A percentile compares a stretch with the other conserved stretches of the same genome.
phyloP scores from a whole-genome alignment of 2,329 filamentous ascomycete genomes.

The Biscogniauxia marginata region DNA sequence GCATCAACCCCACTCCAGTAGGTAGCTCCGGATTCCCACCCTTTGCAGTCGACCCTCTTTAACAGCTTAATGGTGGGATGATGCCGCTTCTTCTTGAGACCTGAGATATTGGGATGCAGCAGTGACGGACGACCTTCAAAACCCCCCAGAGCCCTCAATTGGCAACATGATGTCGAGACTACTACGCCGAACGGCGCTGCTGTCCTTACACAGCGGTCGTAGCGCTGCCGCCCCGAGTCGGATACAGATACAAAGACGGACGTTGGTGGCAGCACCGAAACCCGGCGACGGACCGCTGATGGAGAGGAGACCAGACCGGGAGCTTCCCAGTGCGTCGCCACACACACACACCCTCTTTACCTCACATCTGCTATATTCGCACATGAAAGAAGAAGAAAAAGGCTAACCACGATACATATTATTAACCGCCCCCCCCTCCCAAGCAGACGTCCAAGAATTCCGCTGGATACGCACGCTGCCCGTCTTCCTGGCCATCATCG shows the following conservation, averaged over 20 bases:
- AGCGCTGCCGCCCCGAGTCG: slow-evolving; percentile 9
- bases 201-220: slow-evolving; percentile 18
- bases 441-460: slow-evolving; percentile 46
- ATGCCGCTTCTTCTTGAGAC: neutral
- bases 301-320: slow-evolving; percentile 63
- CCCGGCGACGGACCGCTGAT: slow-evolving; percentile 62
- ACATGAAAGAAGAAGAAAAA: neutral
- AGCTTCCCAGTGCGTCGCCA: slow-evolving; percentile 56
- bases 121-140: too few species aligned
- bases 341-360: neutral
- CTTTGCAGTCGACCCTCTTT: neutral
- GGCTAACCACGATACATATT: slow-evolving; percentile 6
- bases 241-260: slow-evolving; percentile 36
- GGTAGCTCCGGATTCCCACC: slow-evolving; percentile 4
- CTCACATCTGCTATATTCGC: neutral
- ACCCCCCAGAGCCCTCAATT: neutral
- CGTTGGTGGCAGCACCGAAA: slow-evolving; percentile 55
- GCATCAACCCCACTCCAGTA: neutral
- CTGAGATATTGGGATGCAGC: neutral
- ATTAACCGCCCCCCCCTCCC: neutral
- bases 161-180: slow-evolving; percentile 35
- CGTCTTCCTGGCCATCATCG: slow-evolving; percentile 73
- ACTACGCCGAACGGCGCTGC: slow-evolving; percentile 31
- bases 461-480: slow-evolving; percentile 74
- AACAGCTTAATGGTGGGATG: slow-evolving; percentile 23